Conservation (phyloP, 805 yeast species). For the Phaffomyces thermotolerans region DNA sequence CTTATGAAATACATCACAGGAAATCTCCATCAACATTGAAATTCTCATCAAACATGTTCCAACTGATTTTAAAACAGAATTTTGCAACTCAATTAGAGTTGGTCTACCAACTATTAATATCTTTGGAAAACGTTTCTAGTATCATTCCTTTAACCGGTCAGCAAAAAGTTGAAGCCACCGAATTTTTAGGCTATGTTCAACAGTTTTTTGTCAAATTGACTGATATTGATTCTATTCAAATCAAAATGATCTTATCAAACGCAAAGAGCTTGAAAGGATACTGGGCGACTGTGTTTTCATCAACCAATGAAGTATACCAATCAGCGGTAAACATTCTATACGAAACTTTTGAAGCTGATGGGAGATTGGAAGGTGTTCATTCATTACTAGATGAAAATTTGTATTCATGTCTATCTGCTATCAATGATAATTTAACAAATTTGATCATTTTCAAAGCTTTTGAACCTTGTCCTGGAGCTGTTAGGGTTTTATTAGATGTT, state of each 20-base stretch:
- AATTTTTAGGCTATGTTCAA: slow-evolving; percentile 25
- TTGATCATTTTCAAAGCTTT: slow-evolving; percentile 43
- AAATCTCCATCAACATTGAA: slow-evolving; percentile 25
- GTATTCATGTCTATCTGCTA: slow-evolving; percentile 39
- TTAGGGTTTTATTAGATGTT: slow-evolving; percentile 70
- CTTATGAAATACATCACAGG: slow-evolving; percentile 29
- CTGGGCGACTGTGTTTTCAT: slow-evolving; percentile 70
- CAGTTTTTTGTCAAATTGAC: slow-evolving; percentile 32
- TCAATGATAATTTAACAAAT: slow-evolving; percentile 37
- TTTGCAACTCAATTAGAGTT: slow-evolving; percentile 18
- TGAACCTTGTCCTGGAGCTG: slow-evolving; percentile 72
- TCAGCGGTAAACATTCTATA: slow-evolving; percentile 64
- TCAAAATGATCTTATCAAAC: slow-evolving; percentile 33
- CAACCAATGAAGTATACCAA: slow-evolving; percentile 51
- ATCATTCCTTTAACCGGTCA: slow-evolving; percentile 19
- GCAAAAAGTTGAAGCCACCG: slow-evolving; percentile 24
- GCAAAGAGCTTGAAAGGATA: slow-evolving; percentile 49
- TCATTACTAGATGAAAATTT: slow-evolving; percentile 41
- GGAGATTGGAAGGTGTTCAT: slow-evolving; percentile 69
- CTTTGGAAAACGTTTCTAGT: slow-evolving; percentile 24
- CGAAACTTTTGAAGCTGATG: slow-evolving; percentile 73
- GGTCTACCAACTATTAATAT: slow-evolving; percentile 17
- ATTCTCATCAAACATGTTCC: slow-evolving; percentile 24
- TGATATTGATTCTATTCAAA: slow-evolving; percentile 31
- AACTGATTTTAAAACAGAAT: slow-evolving; percentile 23